phyloP scores from a whole-genome alignment of 108 stramenopile genomes.

The Skeletonema potamos region DNA sequence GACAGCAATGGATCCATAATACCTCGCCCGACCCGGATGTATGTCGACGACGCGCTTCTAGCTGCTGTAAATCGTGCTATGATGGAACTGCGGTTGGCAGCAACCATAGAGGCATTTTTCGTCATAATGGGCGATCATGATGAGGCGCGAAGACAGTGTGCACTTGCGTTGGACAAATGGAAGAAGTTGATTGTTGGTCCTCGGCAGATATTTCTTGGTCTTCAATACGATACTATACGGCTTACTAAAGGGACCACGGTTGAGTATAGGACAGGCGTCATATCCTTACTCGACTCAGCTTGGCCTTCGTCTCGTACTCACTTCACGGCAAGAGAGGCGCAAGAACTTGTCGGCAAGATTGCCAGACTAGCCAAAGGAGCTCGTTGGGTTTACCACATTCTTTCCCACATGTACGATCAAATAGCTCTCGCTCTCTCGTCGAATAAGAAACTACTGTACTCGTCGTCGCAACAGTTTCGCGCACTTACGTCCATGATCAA shows the following conservation, averaged over 20 bases:
- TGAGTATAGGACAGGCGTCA: too few relatives aligned
- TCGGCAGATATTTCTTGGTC: not conserved
- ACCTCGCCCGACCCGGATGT: not conserved
- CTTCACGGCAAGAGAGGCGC: too few relatives aligned
- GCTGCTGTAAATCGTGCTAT: not conserved
- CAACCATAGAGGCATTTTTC: constrained; percentile 29
- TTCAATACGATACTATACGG: not conserved
- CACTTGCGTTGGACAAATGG: constrained; percentile 25
- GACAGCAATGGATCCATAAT: not conserved
- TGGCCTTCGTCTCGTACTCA: too few relatives aligned
- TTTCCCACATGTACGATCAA: constrained; percentile 16
- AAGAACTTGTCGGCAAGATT: not conserved
- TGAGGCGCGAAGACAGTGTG: not conserved
- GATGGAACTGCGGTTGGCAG: not conserved
- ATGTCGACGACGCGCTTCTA: constrained; percentile 8
- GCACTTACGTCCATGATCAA: not conserved
- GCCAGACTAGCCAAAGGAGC: constrained; percentile 11
- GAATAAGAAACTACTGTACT: not conserved
- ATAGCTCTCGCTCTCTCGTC: constrained; percentile 5
- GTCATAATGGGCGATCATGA: constrained; percentile 11
- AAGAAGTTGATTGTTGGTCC: not conserved
- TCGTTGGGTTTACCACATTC: constrained; percentile 16
- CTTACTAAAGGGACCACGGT: not conserved
- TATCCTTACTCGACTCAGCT: too few relatives aligned
- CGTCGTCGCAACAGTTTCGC: not conserved